phyloP scores from a whole-genome alignment of 257 asterid genomes.

The Apocynum venetum region DNA sequence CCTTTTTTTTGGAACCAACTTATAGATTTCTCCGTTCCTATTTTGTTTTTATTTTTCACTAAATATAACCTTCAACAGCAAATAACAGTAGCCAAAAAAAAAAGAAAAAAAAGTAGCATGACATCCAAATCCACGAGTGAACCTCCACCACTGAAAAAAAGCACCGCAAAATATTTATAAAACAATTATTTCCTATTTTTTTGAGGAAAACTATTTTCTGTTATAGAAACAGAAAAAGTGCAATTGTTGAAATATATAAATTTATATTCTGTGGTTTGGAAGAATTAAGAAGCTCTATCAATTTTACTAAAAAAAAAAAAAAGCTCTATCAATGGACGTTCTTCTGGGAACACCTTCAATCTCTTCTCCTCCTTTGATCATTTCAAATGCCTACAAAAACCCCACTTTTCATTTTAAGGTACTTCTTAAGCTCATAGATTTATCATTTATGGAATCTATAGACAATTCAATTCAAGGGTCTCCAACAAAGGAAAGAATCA shows the following conservation, averaged over 20 bases:
- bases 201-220: background rate
- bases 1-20: too few species aligned
- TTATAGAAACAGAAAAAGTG: background rate
- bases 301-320: slow-evolving; percentile 12
- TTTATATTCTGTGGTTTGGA: slow-evolving; percentile 25
- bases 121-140: background rate
- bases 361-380: slow-evolving; percentile 25
- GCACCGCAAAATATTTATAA: background rate
- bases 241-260: background rate
- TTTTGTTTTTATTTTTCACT: too few species aligned
- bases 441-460: background rate
- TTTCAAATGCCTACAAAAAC: slow-evolving; percentile 22
- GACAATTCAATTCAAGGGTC: too few species aligned
- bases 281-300: slow-evolving; percentile 10
- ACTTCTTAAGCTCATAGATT: background rate
- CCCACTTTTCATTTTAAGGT: slow-evolving; percentile 35
- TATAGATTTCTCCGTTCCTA: too few species aligned
- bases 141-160: background rate
- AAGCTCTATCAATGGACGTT: slow-evolving; percentile 44
- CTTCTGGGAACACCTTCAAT: slow-evolving; percentile 36
- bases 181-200: background rate
- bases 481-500: slow-evolving; percentile 10
- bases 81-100: background rate
- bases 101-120: background rate
- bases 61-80: too few species aligned